Conservation (phyloP, 176 grass and related monocot species). For the Cenchrus fungigraminus region DNA sequence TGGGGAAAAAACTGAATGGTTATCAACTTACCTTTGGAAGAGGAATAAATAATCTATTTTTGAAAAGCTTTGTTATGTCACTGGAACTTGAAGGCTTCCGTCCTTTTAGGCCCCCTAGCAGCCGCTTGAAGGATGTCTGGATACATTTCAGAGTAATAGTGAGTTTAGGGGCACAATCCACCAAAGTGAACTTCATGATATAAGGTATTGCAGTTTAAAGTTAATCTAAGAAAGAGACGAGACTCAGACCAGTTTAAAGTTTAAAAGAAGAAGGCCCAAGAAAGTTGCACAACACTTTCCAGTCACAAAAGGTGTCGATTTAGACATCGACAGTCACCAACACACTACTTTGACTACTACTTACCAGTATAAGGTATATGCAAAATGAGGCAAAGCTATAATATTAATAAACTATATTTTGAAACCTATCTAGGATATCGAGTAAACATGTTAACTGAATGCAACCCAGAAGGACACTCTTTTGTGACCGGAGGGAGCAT, state of each 20-base stretch:
- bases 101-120: constrained; percentile 54
- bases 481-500: background rate
- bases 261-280: background rate
- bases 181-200: constrained; percentile 13
- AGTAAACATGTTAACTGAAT: background rate
- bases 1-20: background rate
- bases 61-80: constrained; percentile 75
- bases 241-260: constrained; percentile 5
- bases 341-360: background rate
- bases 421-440: no score
- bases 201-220: background rate
- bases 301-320: background rate
- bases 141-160: constrained; percentile 27
- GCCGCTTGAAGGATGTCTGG: constrained; percentile 64
- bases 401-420: no score
- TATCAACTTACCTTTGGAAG: constrained; percentile 67
- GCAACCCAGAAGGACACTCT: background rate
- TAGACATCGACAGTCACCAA: background rate
- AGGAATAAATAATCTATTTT: constrained; percentile 75
- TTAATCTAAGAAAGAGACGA: constrained; percentile 10
- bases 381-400: no score
- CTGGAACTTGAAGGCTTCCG: constrained; percentile 56
- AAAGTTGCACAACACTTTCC: background rate
- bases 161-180: background rate
- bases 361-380: no score